Evolutionary conservation across 75 land plant genomes (phyloP).

Genomic region (Cunninghamia lanceolata): DNA sequence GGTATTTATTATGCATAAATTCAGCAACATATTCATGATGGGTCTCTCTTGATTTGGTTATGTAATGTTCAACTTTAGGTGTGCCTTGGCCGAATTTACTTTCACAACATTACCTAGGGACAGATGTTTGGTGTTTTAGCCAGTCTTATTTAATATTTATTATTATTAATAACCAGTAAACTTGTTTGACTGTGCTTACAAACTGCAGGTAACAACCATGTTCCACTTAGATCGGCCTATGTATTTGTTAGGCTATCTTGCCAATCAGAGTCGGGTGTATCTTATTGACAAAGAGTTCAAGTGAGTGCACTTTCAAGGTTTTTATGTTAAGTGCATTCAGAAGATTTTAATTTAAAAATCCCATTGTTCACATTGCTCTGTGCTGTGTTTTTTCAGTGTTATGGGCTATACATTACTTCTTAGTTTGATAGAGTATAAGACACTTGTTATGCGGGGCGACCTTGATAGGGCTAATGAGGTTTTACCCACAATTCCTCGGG

Average conservation of each 20-base stretch:
- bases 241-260: slow-evolving; percentile 96
- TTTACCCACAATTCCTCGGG: slow-evolving; percentile 92
- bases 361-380: not conserved
- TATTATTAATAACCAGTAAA: not conserved
- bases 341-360: not conserved
- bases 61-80: not conserved
- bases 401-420: slow-evolving; percentile 93
- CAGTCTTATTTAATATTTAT: not conserved
- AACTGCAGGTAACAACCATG: slow-evolving; percentile 91
- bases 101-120: not conserved
- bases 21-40: not conserved
- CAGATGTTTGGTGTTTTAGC: not conserved
- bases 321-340: not conserved
- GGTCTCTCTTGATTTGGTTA: not conserved
- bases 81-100: not conserved
- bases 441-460: slow-evolving; percentile 96
- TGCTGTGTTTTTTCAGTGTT: slow-evolving; percentile 53
- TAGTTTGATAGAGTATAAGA: slow-evolving; percentile 97
- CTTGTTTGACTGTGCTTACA: not conserved
- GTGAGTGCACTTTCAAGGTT: slow-evolving; percentile 43
- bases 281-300: slow-evolving; percentile 99
- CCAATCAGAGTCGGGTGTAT: slow-evolving; percentile 91
- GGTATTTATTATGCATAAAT: slow-evolving; percentile 45
- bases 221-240: slow-evolving; percentile 98
- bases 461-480: slow-evolving; percentile 82